phyloP scores from a whole-genome alignment of 208 protist genomes.

The Trypanosoma lewisi region DNA sequence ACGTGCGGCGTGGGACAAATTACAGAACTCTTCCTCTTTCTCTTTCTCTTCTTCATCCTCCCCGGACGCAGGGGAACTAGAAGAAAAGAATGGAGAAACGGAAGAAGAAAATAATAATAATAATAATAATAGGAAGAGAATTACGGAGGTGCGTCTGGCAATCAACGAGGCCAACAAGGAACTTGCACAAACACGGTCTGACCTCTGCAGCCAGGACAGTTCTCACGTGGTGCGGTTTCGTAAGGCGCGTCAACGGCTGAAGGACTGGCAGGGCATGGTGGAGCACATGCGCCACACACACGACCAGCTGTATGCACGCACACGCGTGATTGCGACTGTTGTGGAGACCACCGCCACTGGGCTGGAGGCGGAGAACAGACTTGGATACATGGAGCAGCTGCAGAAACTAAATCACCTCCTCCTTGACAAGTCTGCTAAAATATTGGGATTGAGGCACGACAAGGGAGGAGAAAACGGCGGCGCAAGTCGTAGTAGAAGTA shows the following conservation, averaged over 20 bases:
- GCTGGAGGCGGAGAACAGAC: constrained; percentile 25
- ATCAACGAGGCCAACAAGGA: constrained; percentile 26
- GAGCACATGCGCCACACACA: constrained; percentile 23
- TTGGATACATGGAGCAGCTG: constrained; percentile 29
- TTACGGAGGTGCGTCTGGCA: constrained; percentile 26
- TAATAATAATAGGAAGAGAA: not conserved
- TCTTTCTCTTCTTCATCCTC: too few relatives aligned
- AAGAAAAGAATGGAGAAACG: not conserved
- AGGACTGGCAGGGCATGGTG: constrained; percentile 60
- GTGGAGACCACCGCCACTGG: constrained; percentile 32
- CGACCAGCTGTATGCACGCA: constrained; percentile 36
- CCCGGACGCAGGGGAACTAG: constrained; percentile 1
- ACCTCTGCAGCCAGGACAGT: constrained; percentile 29
- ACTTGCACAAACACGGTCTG: constrained; percentile 10
- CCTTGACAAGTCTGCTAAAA: constrained; percentile 37
- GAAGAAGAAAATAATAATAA: not conserved
- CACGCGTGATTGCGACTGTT: constrained; percentile 29
- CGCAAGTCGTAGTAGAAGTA: not conserved
- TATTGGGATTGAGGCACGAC: constrained; percentile 28
- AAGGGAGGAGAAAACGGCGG: constrained; percentile 17
- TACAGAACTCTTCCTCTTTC: not conserved
- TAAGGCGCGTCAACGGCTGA: constrained; percentile 45
- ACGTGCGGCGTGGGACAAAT: constrained; percentile 13
- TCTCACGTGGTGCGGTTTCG: constrained; percentile 36
- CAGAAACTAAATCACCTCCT: constrained; percentile 35